Percentiles rank a stretch among this genome's conserved stretches.
These are phyloP conservation scores for Ceriops decandra DNA, from an alignment of 345 rosid species.

Conservation along the genomic window DNA sequence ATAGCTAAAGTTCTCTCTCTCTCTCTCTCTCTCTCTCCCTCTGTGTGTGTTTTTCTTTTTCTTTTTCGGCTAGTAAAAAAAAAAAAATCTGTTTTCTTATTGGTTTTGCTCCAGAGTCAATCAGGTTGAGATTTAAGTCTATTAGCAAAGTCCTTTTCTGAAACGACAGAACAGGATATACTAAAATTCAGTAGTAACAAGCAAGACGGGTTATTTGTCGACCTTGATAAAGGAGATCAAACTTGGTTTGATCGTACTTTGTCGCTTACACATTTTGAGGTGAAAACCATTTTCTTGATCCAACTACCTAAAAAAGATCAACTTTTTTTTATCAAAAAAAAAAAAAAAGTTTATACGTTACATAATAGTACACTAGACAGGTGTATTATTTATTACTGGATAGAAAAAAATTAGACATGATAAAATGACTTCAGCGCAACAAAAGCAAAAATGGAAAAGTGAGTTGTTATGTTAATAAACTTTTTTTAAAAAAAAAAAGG, in stretches of 20 bases:
- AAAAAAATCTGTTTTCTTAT: not conserved
- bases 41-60: not conserved
- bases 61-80: too few relatives aligned
- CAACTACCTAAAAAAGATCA: conserved; percentile 2
- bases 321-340: not conserved
- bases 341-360: too few relatives aligned
- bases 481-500: too few relatives aligned
- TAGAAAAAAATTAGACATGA: too few relatives aligned
- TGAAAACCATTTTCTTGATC: conserved; percentile 14
- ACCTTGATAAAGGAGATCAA: too few relatives aligned
- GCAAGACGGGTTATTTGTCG: conserved; percentile 16
- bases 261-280: not conserved
- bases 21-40: not conserved
- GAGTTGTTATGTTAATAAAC: too few relatives aligned
- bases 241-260: too few relatives aligned
- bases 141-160: not conserved
- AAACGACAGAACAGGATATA: conserved; percentile 16
- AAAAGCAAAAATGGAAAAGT: too few relatives aligned
- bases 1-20: not conserved
- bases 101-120: not conserved
- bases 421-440: too few relatives aligned
- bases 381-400: too few relatives aligned
- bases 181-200: conserved; percentile 30
- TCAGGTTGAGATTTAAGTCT: not conserved
- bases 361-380: too few relatives aligned